Conservation (phyloP, 2,329 filamentous ascomycete genomes). For the Colletotrichum aenigma region DNA sequence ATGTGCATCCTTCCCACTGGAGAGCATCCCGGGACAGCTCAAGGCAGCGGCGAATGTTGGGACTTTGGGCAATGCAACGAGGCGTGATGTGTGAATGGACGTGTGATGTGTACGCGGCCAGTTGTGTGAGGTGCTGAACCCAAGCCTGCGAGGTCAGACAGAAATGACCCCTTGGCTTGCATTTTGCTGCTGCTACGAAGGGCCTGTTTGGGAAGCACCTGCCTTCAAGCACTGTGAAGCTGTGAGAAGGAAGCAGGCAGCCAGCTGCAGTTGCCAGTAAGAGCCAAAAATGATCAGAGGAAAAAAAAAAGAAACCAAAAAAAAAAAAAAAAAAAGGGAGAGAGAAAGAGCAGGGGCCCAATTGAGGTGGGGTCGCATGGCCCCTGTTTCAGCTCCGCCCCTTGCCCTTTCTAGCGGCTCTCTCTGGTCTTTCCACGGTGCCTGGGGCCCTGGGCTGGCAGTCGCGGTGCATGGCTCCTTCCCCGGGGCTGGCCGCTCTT, state of each 20-base stretch:
- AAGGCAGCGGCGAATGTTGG: background rate
- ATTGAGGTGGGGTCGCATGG: constrained; percentile 1
- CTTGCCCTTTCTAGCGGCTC: background rate
- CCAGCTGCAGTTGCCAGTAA: background rate
- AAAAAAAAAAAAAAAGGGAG: background rate
- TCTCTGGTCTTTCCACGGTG: background rate
- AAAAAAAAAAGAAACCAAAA: background rate
- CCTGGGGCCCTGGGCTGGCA: background rate
- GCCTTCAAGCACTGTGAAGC: background rate
- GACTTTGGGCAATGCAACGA: background rate
- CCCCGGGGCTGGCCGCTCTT: constrained; percentile 12
- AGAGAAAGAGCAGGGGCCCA: background rate
- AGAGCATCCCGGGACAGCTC: background rate
- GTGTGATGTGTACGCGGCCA: background rate
- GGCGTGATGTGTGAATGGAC: background rate
- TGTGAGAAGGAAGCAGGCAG: background rate
- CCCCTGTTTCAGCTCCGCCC: constrained; percentile 18
- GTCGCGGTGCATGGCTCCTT: background rate
- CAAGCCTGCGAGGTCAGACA: background rate
- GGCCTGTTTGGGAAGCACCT: background rate
- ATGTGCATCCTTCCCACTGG: background rate
- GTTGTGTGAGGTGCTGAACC: background rate
- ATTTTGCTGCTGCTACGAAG: background rate
- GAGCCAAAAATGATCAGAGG: background rate
- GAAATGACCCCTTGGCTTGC: background rate